Conservation (phyloP, 1,139 yeast species). For the Candida tropicalis region DNA sequence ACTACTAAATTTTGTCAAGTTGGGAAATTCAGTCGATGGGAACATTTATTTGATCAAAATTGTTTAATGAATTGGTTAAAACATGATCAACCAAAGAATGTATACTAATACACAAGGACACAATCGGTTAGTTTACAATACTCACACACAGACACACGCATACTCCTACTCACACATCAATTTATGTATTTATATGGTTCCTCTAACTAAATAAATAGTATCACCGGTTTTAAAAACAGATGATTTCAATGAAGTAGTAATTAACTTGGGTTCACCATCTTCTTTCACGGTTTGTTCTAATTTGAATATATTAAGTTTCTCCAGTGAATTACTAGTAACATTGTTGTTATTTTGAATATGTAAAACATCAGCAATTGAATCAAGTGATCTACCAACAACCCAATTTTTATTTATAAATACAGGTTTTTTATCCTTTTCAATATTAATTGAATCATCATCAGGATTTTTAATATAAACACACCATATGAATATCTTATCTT, state of each 20-base stretch:
- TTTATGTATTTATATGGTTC: conserved; percentile 34
- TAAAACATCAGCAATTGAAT: conserved; percentile 59
- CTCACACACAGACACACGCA: neutral
- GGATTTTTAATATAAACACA: conserved; percentile 43
- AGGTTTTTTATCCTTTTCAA: conserved; percentile 34
- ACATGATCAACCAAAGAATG: conserved; percentile 24
- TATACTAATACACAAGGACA: conserved; percentile 9
- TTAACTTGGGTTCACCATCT: conserved; percentile 25
- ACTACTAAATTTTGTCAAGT: conserved; percentile 30
- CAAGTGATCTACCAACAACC: conserved; percentile 81
- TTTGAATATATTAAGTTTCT: conserved; percentile 49
- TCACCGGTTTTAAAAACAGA: conserved; percentile 50
- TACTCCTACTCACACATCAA: no score
- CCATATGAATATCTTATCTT: conserved; percentile 67
- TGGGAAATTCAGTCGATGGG: conserved; percentile 38
- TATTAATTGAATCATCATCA: conserved; percentile 31
- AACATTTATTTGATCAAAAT: conserved; percentile 59
- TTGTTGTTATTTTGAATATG: conserved; percentile 62
- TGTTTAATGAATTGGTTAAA: conserved; percentile 78
- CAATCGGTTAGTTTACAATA: no score
- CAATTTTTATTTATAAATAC: conserved; percentile 62
- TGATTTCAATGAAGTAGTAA: conserved; percentile 14
- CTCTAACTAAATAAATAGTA: conserved; percentile 59
- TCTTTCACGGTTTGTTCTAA: conserved; percentile 24
- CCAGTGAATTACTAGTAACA: conserved; percentile 42